A percentile compares a stretch with the other conserved stretches of the same genome.
These are phyloP conservation scores for Allomyces javanicus DNA, from an alignment of 192 early-diverging fungal genomes.

Conservation along the genomic window DNA sequence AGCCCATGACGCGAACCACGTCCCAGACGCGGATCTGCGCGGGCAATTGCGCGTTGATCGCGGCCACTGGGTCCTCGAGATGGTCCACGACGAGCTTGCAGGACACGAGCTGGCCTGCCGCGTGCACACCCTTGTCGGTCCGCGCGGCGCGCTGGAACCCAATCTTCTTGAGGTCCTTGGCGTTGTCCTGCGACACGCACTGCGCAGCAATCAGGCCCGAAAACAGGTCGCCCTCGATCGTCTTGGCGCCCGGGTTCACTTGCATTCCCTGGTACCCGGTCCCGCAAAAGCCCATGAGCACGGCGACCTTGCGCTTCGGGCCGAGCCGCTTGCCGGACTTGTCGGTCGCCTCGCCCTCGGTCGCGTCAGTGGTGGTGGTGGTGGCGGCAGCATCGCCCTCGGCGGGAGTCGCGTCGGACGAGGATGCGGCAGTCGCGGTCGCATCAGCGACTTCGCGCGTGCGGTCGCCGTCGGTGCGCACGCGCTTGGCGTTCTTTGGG, in stretches of 20 bases:
- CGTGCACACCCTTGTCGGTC: constrained; percentile 98
- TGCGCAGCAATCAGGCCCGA: constrained; percentile 61
- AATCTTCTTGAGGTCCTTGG: constrained; percentile 60
- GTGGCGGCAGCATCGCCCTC: background rate
- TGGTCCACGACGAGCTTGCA: constrained; percentile 73
- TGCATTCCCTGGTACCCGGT: constrained; percentile 96
- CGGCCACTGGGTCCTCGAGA: constrained; percentile 37
- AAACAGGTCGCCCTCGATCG: constrained; percentile 82
- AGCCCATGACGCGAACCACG: constrained; percentile 40
- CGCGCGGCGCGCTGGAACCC: constrained; percentile 75
- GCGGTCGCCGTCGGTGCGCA: too few species aligned
- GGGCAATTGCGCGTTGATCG: constrained; percentile 67
- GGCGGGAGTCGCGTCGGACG: constrained; percentile 1
- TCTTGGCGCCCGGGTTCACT: constrained; percentile 55
- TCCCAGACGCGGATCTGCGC: constrained; percentile 80
- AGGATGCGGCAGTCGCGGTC: background rate
- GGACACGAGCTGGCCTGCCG: constrained; percentile 85
- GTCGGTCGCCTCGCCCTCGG: too few species aligned
- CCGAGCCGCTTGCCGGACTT: background rate
- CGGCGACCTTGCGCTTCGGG: constrained; percentile 76
- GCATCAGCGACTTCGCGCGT: too few species aligned
- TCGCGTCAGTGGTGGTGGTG: too few species aligned
- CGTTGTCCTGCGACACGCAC: constrained; percentile 71
- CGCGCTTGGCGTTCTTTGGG: too few species aligned
- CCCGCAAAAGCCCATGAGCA: constrained; percentile 84